A percentile compares a stretch with the other conserved stretches of the same genome.
phyloP scores from a whole-genome alignment of 805 yeast species.

The Candida khao-thaluensis region DNA sequence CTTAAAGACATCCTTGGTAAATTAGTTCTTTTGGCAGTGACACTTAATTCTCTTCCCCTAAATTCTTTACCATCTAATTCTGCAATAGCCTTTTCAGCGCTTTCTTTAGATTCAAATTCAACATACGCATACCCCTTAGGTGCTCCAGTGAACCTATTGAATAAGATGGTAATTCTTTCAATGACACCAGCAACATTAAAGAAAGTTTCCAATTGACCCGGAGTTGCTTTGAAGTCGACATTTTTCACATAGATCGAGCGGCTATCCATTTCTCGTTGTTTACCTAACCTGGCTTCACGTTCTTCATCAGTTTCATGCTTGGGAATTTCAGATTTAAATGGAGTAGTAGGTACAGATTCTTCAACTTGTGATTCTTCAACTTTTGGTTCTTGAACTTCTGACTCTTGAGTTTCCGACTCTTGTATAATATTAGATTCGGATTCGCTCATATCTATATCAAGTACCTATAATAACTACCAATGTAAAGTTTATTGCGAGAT shows the following conservation, averaged over 20 bases:
- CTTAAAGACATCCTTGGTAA: constrained; percentile 44
- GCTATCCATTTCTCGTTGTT: constrained; percentile 48
- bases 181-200: constrained; percentile 47
- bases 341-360: background rate
- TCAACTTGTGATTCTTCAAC: too few relatives aligned
- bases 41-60: constrained; percentile 47
- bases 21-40: constrained; percentile 54
- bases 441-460: background rate
- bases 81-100: constrained; percentile 48
- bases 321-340: background rate
- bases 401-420: background rate
- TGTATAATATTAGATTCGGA: background rate
- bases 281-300: constrained; percentile 29
- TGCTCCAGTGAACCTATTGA: constrained; percentile 43
- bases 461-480: background rate
- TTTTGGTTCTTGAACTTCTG: background rate
- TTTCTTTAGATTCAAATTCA: constrained; percentile 47
- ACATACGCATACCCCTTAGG: constrained; percentile 65
- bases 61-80: constrained; percentile 42
- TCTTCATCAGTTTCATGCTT: constrained; percentile 29
- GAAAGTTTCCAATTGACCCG: constrained; percentile 48
- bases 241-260: constrained; percentile 57
- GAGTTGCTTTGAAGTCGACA: constrained; percentile 48
- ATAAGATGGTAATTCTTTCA: constrained; percentile 52
- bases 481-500: too few relatives aligned